Evolutionary conservation across 495 filamentous ascomycete species (phyloP), one percentile per base, ranked within the genome.

Genomic region (Hypoxylon trugodes): DNA sequence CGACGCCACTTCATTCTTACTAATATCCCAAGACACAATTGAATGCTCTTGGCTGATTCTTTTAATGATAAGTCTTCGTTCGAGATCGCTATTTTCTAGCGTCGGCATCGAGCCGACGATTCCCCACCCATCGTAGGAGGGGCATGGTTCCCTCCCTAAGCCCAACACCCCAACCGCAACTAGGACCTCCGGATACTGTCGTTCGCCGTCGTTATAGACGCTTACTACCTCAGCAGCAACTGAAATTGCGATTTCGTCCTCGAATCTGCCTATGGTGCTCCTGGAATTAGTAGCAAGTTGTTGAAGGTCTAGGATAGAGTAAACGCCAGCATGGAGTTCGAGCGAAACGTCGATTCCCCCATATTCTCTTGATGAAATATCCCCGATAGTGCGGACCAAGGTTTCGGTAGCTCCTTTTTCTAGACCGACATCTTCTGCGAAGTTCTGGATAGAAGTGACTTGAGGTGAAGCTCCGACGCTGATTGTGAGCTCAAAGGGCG

Each of bases 211-310:
- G 6, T 24, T 26, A 12, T 45, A 45, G 0, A 45, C n/a, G 16
- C 41, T 28, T 6, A 45, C 41, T 6, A 26, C 41, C 22, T 45
- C 22, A 26, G 22, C 41, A 13, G 15, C 22, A 45, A 43, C 40
- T 10, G 40, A 43, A 22, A 43, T n/a, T 43, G 40, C 40, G 21
- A 43, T 43, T 25, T 43, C 40, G 22, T 43, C 40, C 5, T 43
- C 19, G 21, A 43, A 43, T 4, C n/a, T 24, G 0, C 40, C 19
- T 19, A 43, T 43, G 1, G 19, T 21, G 12, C 19, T 24, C 13
- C 40, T 43, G 10, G 40, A 43, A 24, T 43, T 24, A 4, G 40
- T 43, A 25, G 40, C 18, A 8, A 43, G 21, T 22, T 43, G 40
- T 12, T 43, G 40, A 13, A 43, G 6, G 19, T 43, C 40, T n/a